phyloP scores from a whole-genome alignment of 1,284 basidiomycete species.

The Rhodotorula mucilaginosa region DNA sequence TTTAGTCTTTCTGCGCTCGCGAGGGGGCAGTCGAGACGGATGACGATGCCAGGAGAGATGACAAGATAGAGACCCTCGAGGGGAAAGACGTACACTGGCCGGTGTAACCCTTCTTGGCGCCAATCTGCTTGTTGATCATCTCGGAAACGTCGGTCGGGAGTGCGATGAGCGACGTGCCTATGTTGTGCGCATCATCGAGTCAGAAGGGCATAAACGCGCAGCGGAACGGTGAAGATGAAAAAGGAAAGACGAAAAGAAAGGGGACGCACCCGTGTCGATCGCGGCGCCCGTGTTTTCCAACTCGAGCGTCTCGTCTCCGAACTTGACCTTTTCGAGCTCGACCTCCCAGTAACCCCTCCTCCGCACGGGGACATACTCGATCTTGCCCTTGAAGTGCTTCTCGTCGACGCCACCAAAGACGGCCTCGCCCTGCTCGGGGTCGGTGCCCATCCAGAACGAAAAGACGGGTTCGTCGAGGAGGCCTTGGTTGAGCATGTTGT shows the following conservation, averaged over 20 bases:
- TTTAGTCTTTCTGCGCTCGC: neutral
- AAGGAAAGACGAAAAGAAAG: too few species aligned
- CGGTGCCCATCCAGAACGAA: slow-evolving; percentile 87
- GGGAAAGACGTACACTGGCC: slow-evolving; percentile 12
- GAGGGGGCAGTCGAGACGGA: neutral
- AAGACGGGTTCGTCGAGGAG: slow-evolving; percentile 85
- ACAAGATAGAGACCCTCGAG: neutral
- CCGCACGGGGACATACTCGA: slow-evolving; percentile 86
- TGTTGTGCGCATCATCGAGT: slow-evolving; percentile 12
- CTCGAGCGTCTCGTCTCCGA: slow-evolving; percentile 69
- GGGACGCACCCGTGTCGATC: slow-evolving; percentile 96
- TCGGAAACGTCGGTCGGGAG: slow-evolving; percentile 93
- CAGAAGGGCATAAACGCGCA: slow-evolving; percentile 1
- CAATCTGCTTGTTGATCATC: slow-evolving; percentile 88
- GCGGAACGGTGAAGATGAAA: too few species aligned
- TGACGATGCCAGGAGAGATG: neutral
- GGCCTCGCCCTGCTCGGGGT: slow-evolving; percentile 85
- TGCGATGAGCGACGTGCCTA: slow-evolving; percentile 84
- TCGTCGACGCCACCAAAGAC: slow-evolving; percentile 89
- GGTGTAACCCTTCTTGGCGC: slow-evolving; percentile 62
- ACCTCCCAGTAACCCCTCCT: slow-evolving; percentile 86
- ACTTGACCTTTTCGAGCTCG: slow-evolving; percentile 51
- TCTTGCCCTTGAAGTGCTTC: slow-evolving; percentile 73
- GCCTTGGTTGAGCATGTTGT: slow-evolving; percentile 82
- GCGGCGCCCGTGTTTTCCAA: slow-evolving; percentile 85